Percentiles rank a stretch among this genome's conserved stretches.
Conservation (phyloP, 768 basidiomycete species). For the Dacryopinax primogenitus region DNA sequence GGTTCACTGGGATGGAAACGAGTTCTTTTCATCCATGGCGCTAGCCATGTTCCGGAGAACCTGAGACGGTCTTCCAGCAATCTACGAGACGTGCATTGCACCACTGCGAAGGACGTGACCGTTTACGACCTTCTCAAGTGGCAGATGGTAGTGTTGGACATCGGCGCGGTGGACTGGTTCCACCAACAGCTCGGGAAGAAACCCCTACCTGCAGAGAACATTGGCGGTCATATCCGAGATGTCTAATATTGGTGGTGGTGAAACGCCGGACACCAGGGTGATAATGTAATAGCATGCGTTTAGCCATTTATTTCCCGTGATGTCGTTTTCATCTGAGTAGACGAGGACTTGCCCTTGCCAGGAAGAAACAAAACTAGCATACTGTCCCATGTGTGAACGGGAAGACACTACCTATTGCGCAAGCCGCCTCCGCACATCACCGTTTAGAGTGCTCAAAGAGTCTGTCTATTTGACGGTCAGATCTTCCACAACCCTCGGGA, state of each 20-base stretch:
- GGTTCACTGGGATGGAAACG: slow-evolving; percentile 52
- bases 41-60: slow-evolving; percentile 39
- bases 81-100: slow-evolving; percentile 52
- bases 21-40: slow-evolving; percentile 65
- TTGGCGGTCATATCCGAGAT: not conserved
- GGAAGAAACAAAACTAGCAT: no score
- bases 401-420: not conserved
- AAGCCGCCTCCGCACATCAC: not conserved
- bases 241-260: not conserved
- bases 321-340: no score
- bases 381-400: no score
- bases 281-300: not conserved
- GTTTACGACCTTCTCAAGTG: slow-evolving; percentile 79
- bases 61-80: slow-evolving; percentile 56
- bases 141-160: slow-evolving; percentile 67
- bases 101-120: slow-evolving; percentile 49
- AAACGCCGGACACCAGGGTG: not conserved
- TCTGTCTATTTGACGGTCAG: not conserved
- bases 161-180: slow-evolving; percentile 67
- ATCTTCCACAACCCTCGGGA: not conserved
- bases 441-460: not conserved
- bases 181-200: slow-evolving; percentile 48
- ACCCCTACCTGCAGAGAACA: not conserved
- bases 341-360: no score
- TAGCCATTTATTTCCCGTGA: no score